Evolutionary conservation across 2,329 filamentous ascomycete genomes (phyloP).

Genomic region (Karstenula rhodostoma): DNA sequence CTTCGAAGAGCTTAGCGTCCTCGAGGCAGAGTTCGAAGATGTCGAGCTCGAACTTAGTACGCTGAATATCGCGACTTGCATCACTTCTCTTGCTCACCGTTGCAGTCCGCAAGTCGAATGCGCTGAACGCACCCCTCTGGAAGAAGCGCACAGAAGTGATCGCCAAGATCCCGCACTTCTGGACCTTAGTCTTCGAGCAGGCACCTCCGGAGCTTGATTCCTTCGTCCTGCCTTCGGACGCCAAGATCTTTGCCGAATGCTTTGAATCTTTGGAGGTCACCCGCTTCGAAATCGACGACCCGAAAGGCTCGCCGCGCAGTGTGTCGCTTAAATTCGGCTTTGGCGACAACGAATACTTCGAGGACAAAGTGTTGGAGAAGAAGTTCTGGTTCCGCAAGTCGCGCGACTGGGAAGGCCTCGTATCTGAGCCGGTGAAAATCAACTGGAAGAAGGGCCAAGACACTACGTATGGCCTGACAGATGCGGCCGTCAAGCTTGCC

Average conservation of each 20-base stretch:
- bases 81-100: constrained; percentile 19
- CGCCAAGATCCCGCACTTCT: constrained; percentile 83
- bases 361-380: constrained; percentile 82
- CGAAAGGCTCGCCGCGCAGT: constrained; percentile 79
- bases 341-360: constrained; percentile 81
- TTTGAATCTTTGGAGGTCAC: constrained; percentile 76
- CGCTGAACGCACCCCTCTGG: constrained; percentile 75
- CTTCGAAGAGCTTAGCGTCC: constrained; percentile 79
- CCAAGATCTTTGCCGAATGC: constrained; percentile 72
- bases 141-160: constrained; percentile 76
- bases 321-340: constrained; percentile 78
- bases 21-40: constrained; percentile 86
- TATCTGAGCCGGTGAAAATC: constrained; percentile 89
- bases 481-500: constrained; percentile 74
- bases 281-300: constrained; percentile 78
- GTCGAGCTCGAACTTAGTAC: constrained; percentile 83
- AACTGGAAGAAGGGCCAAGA: constrained; percentile 80
- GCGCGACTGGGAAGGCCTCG: constrained; percentile 76
- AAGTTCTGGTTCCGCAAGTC: constrained; percentile 85
- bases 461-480: constrained; percentile 80
- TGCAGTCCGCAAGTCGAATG: constrained; percentile 76
- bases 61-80: constrained; percentile 11
- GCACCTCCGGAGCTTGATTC: constrained; percentile 86
- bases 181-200: constrained; percentile 91
- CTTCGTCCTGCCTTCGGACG: constrained; percentile 84